Conservation (phyloP, 345 rosid genomes). For the Streptanthus diversifolius region DNA sequence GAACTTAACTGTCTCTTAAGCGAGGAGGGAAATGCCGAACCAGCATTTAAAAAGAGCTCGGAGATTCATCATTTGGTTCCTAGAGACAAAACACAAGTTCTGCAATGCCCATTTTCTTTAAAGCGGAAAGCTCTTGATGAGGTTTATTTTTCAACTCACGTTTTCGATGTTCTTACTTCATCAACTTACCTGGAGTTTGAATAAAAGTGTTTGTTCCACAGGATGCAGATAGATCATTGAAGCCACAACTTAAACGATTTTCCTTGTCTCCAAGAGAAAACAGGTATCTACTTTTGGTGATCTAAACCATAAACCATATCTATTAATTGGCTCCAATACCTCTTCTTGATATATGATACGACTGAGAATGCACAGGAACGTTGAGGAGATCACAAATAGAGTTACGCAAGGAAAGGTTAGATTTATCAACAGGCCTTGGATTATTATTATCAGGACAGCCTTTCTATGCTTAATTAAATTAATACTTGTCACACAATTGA, state of each 20-base stretch:
- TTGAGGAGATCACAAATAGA: constrained; percentile 8
- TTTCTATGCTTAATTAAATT: constrained; percentile 2
- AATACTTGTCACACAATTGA: constrained; percentile 4
- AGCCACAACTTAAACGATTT: constrained; percentile 52
- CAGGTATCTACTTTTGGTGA: constrained; percentile 44
- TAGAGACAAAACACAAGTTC: constrained; percentile 35
- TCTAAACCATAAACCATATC: neutral
- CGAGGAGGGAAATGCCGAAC: constrained; percentile 37
- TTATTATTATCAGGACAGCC: neutral
- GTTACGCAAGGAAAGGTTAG: constrained; percentile 43
- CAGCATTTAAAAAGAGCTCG: constrained; percentile 23
- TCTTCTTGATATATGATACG: neutral
- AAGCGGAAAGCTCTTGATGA: constrained; percentile 76
- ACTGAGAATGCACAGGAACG: constrained; percentile 24
- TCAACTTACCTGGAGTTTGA: neutral
- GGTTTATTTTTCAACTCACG: constrained; percentile 2
- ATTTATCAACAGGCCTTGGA: neutral
- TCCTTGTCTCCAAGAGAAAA: constrained; percentile 54
- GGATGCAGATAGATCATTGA: constrained; percentile 47
- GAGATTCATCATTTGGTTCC: constrained; percentile 30
- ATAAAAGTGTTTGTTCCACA: constrained; percentile 20
- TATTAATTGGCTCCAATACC: neutral
- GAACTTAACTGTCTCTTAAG: constrained; percentile 33
- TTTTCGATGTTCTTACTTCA: neutral
- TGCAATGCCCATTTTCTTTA: constrained; percentile 41